phyloP scores from a whole-genome alignment of 1,284 basidiomycete species.

The Tilletia horrida region DNA sequence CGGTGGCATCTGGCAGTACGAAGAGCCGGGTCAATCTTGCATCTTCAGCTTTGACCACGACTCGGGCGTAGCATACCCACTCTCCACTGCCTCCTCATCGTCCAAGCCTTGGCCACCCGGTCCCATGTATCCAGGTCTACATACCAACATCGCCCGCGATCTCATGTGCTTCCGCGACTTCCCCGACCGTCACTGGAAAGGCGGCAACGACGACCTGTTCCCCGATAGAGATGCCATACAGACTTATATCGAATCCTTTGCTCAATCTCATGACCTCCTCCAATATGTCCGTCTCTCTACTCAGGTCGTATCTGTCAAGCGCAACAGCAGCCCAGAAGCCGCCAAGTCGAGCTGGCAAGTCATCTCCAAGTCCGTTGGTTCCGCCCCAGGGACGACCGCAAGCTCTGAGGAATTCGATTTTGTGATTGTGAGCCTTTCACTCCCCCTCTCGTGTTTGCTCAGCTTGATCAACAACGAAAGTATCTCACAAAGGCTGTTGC shows the following conservation, averaged over 20 bases:
- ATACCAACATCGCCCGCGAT: conserved; percentile 51
- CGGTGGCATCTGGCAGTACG: conserved; percentile 45
- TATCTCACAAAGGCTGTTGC: conserved; percentile 29
- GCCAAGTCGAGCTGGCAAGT: not conserved
- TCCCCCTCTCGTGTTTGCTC: too few species aligned
- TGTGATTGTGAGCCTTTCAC: conserved; percentile 27
- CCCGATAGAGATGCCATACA: conserved; percentile 40
- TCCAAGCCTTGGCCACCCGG: conserved; percentile 22
- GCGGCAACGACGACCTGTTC: conserved; percentile 23
- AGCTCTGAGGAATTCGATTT: conserved; percentile 30
- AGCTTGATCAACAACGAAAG: too few species aligned
- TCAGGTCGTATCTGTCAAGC: conserved; percentile 29
- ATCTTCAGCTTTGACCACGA: conserved; percentile 45
- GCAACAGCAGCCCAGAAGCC: not conserved
- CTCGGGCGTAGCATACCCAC: conserved; percentile 21
- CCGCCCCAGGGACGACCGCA: not conserved
- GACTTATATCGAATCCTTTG: conserved; percentile 56
- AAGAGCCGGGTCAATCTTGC: conserved; percentile 33
- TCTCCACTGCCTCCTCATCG: conserved; percentile 18
- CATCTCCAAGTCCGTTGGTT: conserved; percentile 38
- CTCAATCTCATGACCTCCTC: conserved; percentile 23
- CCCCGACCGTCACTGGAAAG: conserved; percentile 32
- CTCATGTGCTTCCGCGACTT: conserved; percentile 54
- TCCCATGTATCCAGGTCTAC: conserved; percentile 51
- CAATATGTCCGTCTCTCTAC: not conserved